Base-by-base conservation (phyloP, 352 stramenopile genomes). In the Plasmopara viticola region DNA sequence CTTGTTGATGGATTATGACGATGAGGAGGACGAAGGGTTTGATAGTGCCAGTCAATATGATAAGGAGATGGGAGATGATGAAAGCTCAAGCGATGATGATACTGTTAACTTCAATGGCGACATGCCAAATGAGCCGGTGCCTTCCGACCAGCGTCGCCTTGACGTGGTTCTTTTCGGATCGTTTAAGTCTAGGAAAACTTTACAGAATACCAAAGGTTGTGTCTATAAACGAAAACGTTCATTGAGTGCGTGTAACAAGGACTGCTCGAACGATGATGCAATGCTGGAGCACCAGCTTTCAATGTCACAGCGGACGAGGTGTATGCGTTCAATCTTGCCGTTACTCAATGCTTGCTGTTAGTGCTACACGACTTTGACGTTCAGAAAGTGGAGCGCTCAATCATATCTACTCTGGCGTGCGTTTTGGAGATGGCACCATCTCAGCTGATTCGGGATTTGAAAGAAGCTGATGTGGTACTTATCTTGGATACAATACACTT, bases 361-460 rank as follows among this genome's bases (percentile, higher is more conserved):
- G 67, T 84, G 14, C 48, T 90, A 35, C 64, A 72, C 38, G 56
- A 69, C 34, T 66, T 86, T 46, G 78, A 89, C 44, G 70, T 86
- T 18, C 72, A 88, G 41, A 86, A 87, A 42, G 65, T 86, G 33
- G 75, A 85, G 47, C 75, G 72, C 9, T 67, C 66, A 3, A 66
- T 90, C 30, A 46, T 90, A 5, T 86, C 75, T 18, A 86, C 76
- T 5, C 34, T 90, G 29, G 77, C 80, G 5, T 79, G 64, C 40
- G 72, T 85, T 9, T 44, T 90, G n/a, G 80, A 90, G 65, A 89
- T 89, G 76, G 70, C 71, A 20, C 73, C 78, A 33, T 82, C 80
- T 8, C 62, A 60, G 14, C 56, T 88, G 33, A 70, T 89, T 62
- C 67, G 41, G 20, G 33, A 35, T 30, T 60, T 90, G 12, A 60